phyloP scores from a whole-genome alignment of 305 asterid species.

The Andrographis paniculata region DNA sequence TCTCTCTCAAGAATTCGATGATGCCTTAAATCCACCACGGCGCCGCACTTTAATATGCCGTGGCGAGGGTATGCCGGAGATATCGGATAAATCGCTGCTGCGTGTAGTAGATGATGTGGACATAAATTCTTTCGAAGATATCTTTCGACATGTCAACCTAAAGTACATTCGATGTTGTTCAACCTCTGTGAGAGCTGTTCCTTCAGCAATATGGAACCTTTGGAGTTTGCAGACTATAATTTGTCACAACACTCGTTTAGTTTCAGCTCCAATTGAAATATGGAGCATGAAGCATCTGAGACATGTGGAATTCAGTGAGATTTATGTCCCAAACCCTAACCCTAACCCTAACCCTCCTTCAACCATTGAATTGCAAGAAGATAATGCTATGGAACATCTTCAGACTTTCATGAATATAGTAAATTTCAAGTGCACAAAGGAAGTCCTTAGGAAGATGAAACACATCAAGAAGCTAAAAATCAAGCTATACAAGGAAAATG shows the following conservation, averaged over 20 bases:
- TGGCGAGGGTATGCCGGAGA: no score
- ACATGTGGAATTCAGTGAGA: not conserved
- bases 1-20: no score
- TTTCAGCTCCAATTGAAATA: not conserved
- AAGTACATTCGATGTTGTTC: not conserved
- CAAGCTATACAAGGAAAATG: not conserved
- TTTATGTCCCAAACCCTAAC: conserved; percentile 13
- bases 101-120: not conserved
- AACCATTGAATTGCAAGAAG: not conserved
- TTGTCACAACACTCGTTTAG: not conserved
- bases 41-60: no score
- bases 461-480: not conserved
- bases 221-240: not conserved
- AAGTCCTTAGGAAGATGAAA: not conserved
- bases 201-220: not conserved
- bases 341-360: not conserved
- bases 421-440: not conserved
- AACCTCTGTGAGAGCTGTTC: not conserved
- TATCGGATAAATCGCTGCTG: no score
- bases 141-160: not conserved
- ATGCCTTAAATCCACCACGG: no score
- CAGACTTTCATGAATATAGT: not conserved
- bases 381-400: not conserved
- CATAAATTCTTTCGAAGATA: not conserved
- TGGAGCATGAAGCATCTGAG: not conserved